Base-by-base conservation (phyloP, 805 yeast species). In the Komagataella mondaviorum region DNA sequence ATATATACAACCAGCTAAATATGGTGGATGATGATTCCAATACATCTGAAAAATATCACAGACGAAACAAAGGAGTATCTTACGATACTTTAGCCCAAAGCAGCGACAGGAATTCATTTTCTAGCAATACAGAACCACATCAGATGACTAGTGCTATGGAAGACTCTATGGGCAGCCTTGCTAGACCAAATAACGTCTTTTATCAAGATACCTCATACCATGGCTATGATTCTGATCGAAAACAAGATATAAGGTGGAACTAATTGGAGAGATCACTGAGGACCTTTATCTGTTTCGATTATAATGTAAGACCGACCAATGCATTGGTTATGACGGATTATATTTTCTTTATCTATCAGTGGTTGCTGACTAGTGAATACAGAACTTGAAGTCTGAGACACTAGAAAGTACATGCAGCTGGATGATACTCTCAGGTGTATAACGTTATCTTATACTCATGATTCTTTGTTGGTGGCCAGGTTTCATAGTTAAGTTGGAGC, bases 1-100 rank as follows among this genome's bases (percentile, higher is more conserved):
- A 50, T 75, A 64, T 52, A 55, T 65, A 51, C 56, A 57, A 73
- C 56, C 51, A 63, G 57, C 20, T 18, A 14, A 44, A 44, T 17
- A 17, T 20, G 23, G 23, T 44, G 10, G 23, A 44, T 18, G 20
- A 17, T 14, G 23, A 17, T 12, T 44, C 23, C n/a, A 30, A 3
- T 10, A 30, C 39, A 10, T 30, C 39, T 4, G 39, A 30, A 30
- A 30, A 30, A 30, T 30, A 30, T 10, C 39, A 30, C 39, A 30
- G 39, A 8, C 39, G 39, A 5, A 30, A 30, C 39, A 30, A 30
- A 8, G 14, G 14, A 6, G 39, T 14, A 30, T 30, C 39, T 30
- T 30, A 30, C 39, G 46, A 44, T 17, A 17, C 12, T 7, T 18
- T 44, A 44, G 23, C 46, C 16, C 23, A 17, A 10, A 6, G 16